Percentiles rank a stretch among this genome's conserved stretches.
Conservation (phyloP, 2,329 filamentous ascomycete species). For the Aspergillus sp. region DNA sequence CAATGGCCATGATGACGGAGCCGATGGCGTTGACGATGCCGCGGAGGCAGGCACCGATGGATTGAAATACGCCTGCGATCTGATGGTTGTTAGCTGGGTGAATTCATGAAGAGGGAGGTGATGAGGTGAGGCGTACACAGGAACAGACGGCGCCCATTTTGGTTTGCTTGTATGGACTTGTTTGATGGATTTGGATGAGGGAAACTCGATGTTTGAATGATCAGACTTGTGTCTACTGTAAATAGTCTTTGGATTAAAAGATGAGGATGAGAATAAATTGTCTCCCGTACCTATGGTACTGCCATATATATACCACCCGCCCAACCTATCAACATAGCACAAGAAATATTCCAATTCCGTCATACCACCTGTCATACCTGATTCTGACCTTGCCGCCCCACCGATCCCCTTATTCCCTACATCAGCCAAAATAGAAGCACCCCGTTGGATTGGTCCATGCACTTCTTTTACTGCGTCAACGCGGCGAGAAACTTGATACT, state of each 20-base stretch:
- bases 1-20: conserved; percentile 57
- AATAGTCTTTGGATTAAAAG: no score
- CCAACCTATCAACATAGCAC: no score
- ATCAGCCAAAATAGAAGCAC: no score
- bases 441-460: no score
- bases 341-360: background rate
- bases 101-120: background rate
- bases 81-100: conserved; percentile 28
- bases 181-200: background rate
- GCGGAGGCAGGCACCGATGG: conserved; percentile 62
- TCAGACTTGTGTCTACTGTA: no score
- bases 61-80: conserved; percentile 54
- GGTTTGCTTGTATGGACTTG: conserved; percentile 13
- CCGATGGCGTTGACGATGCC: conserved; percentile 62
- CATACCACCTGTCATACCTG: background rate
- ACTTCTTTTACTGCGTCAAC: background rate
- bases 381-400: no score
- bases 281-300: no score
- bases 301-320: background rate
- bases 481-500: background rate
- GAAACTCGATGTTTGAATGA: background rate
- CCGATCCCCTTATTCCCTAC: no score
- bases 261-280: no score
- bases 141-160: conserved; percentile 79
- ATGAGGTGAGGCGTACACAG: conserved; percentile 56